A percentile compares a stretch with the other conserved stretches of the same genome.
Conservation (phyloP, 495 filamentous ascomycete species). For the Trichoderma reesei region DNA sequence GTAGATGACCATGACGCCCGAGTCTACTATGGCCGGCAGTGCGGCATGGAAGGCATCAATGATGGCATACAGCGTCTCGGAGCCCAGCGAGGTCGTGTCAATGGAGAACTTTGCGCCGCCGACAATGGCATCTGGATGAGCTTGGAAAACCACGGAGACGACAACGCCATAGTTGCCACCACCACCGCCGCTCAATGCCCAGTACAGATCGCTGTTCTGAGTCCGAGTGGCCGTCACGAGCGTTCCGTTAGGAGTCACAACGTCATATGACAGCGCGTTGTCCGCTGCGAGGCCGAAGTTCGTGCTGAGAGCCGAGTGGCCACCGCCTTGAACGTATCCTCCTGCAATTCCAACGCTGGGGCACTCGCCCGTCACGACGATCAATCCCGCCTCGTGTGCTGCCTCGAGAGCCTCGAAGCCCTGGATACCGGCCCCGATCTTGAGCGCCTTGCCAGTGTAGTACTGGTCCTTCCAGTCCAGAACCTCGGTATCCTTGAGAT, state of each 20-base stretch:
- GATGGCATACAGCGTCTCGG: slow-evolving; percentile 31
- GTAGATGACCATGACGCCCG: slow-evolving; percentile 43
- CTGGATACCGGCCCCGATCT: slow-evolving; percentile 50
- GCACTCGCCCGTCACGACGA: slow-evolving; percentile 44
- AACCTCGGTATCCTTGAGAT: slow-evolving; percentile 38
- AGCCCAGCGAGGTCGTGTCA: slow-evolving; percentile 15
- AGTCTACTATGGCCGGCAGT: slow-evolving; percentile 39
- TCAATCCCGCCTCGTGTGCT: slow-evolving; percentile 33
- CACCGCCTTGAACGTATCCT: slow-evolving; percentile 48
- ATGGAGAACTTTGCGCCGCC: slow-evolving; percentile 18
- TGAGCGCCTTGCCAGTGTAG: slow-evolving; percentile 41
- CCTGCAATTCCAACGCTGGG: slow-evolving; percentile 38
- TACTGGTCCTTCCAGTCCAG: slow-evolving; percentile 27
- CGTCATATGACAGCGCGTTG: slow-evolving; percentile 47
- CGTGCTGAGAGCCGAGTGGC: slow-evolving; percentile 42
- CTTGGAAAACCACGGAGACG: slow-evolving; percentile 32
- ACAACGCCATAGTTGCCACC: slow-evolving; percentile 47
- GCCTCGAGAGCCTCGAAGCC: slow-evolving; percentile 41
- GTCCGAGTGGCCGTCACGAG: slow-evolving; percentile 36
- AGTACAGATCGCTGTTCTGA: slow-evolving; percentile 47
- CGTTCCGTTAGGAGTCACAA: slow-evolving; percentile 39
- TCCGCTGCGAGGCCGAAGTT: slow-evolving; percentile 51
- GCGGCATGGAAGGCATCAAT: slow-evolving; percentile 29
- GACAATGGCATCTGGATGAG: slow-evolving; percentile 21
- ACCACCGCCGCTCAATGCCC: slow-evolving; percentile 51